Evolutionary conservation across 805 yeast genomes (phyloP).

Genomic region (Teunomyces panamensis): DNA sequence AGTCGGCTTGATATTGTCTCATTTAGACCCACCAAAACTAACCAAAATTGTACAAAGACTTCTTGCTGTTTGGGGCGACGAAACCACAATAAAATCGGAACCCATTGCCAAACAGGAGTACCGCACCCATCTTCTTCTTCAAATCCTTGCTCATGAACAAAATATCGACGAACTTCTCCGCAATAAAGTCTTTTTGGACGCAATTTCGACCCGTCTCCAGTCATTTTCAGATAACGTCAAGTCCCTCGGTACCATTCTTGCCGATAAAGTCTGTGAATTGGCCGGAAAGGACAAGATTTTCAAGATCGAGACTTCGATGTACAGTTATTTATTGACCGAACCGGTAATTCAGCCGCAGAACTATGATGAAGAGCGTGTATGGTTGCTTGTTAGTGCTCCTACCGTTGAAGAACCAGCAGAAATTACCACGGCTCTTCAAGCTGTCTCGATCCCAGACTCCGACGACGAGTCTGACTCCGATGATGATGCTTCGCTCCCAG

Average conservation of each 20-base stretch:
- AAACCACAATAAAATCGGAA: constrained; percentile 32
- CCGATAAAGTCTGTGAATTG: constrained; percentile 45
- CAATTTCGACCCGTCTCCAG: constrained; percentile 54
- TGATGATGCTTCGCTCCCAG: constrained; percentile 45
- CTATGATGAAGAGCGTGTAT: not conserved
- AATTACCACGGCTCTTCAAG: not conserved
- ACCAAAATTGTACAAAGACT: constrained; percentile 6
- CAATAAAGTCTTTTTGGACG: constrained; percentile 41
- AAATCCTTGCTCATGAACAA: constrained; percentile 25
- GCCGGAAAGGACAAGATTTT: constrained; percentile 31
- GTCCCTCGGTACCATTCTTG: constrained; percentile 54
- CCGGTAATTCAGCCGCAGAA: not conserved
- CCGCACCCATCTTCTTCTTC: constrained; percentile 47
- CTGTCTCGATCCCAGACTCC: constrained; percentile 10
- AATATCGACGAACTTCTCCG: constrained; percentile 26
- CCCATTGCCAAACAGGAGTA: constrained; percentile 44
- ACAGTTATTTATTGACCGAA: not conserved
- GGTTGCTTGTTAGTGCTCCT: constrained; percentile 7
- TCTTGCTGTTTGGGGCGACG: constrained; percentile 27
- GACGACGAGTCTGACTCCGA: constrained; percentile 58
- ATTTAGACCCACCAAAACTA: not conserved
- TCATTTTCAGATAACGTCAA: constrained; percentile 47
- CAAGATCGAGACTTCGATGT: constrained; percentile 17
- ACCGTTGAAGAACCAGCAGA: constrained; percentile 2
- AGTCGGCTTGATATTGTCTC: constrained; percentile 12